A percentile compares a stretch with the other conserved stretches of the same genome.
Evolutionary conservation across 257 asterid species (phyloP).

Genomic region (Cynanchum wilfordii): DNA sequence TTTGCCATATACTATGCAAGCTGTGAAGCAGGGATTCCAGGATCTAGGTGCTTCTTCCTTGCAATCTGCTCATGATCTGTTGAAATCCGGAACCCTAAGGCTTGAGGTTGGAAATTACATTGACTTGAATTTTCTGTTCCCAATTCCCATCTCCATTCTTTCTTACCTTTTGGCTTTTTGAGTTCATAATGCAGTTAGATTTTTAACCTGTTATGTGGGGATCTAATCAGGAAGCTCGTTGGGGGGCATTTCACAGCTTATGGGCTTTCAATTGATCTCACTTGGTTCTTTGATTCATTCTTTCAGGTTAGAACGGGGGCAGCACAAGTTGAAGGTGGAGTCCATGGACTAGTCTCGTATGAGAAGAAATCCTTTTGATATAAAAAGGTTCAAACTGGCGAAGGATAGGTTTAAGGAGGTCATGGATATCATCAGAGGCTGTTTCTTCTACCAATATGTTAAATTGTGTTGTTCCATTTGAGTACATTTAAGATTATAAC

Average conservation of each 20-base stretch:
- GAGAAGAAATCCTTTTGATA: constrained; percentile 44
- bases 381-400: constrained; percentile 64
- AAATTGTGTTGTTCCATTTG: neutral
- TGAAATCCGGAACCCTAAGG: constrained; percentile 58
- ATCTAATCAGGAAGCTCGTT: neutral
- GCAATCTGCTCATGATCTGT: constrained; percentile 75
- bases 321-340: constrained; percentile 78
- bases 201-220: neutral
- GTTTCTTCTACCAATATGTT: neutral
- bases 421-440: constrained; percentile 32
- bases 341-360: constrained; percentile 66
- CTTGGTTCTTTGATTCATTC: constrained; percentile 18
- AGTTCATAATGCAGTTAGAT: neutral
- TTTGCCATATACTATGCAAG: constrained; percentile 86
- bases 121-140: neutral
- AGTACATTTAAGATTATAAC: neutral
- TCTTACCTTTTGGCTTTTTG: neutral
- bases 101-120: constrained; percentile 53
- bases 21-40: constrained; percentile 88
- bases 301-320: constrained; percentile 77
- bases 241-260: neutral
- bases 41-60: constrained; percentile 91
- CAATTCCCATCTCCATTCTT: neutral
- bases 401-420: constrained; percentile 64
- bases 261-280: neutral